Percentiles rank a stretch among this genome's conserved stretches.
Evolutionary conservation across 371 early-diverging fungal genomes (phyloP).

Genomic region (Mortierella polycephala): DNA sequence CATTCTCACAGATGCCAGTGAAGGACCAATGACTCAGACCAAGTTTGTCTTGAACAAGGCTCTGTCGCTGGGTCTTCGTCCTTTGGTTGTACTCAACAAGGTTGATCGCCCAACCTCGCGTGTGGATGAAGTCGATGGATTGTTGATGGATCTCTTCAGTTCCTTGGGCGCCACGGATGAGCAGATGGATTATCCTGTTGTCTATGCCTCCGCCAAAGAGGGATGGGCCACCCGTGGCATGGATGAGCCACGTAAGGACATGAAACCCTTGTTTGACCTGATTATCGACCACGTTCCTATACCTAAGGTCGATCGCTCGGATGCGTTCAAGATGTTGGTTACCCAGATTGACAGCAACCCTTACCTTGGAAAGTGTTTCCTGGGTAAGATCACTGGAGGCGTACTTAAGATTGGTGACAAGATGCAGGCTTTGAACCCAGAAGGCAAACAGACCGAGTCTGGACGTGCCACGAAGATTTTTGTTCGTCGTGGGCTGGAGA

Average conservation of each 20-base stretch:
- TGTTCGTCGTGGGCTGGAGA: slow-evolving; percentile 74
- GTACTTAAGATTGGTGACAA: slow-evolving; percentile 72
- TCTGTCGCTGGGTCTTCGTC: slow-evolving; percentile 68
- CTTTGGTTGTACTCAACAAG: slow-evolving; percentile 84
- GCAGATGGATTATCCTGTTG: slow-evolving; percentile 77
- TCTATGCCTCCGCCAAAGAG: slow-evolving; percentile 83
- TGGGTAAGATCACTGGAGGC: slow-evolving; percentile 78
- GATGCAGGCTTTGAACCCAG: slow-evolving; percentile 73
- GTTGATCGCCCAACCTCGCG: slow-evolving; percentile 80
- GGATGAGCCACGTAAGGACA: slow-evolving; percentile 56
- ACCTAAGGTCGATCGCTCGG: slow-evolving; percentile 67
- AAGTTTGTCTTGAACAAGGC: slow-evolving; percentile 86
- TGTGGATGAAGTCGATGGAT: slow-evolving; percentile 76
- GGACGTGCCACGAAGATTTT: slow-evolving; percentile 79
- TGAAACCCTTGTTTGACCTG: slow-evolving; percentile 74
- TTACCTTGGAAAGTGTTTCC: slow-evolving; percentile 81
- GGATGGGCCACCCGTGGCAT: slow-evolving; percentile 76
- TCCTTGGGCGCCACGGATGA: slow-evolving; percentile 78
- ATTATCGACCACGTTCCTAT: slow-evolving; percentile 74
- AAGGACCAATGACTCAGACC: slow-evolving; percentile 89
- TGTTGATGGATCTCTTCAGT: slow-evolving; percentile 80
- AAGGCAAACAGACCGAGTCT: slow-evolving; percentile 66
- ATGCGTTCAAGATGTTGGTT: slow-evolving; percentile 81
- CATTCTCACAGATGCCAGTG: slow-evolving; percentile 69
- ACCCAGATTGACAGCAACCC: slow-evolving; percentile 83